Conservation (phyloP, 1,284 basidiomycete species). For the Termitomyces sp. region DNA sequence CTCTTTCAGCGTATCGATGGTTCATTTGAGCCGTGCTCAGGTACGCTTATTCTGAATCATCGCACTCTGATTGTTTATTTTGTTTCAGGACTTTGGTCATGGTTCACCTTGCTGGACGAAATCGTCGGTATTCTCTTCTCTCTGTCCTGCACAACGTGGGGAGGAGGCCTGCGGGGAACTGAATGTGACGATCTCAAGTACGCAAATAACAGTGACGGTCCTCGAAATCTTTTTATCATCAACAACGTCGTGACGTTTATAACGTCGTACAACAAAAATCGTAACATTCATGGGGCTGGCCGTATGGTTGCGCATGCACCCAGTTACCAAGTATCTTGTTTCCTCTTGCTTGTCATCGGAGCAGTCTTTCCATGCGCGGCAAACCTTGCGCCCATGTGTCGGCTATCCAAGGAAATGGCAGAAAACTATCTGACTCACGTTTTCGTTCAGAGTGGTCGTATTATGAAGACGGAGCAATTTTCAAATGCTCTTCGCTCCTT, state of each 20-base stretch:
- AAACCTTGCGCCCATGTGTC: neutral
- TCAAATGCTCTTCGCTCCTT: neutral
- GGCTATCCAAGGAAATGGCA: neutral
- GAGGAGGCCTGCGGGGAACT: neutral
- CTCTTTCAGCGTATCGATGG: no score
- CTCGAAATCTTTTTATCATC: neutral
- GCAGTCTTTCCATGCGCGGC: neutral
- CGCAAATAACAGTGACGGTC: slow-evolving; percentile 1
- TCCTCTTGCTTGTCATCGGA: neutral
- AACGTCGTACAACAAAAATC: neutral
- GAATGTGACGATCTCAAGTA: slow-evolving; percentile 1
- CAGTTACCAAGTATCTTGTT: neutral
- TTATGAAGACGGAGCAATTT: neutral
- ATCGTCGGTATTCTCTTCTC: neutral
- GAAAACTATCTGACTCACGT: neutral
- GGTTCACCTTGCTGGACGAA: neutral
- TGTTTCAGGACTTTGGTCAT: slow-evolving; percentile 1
- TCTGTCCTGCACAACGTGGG: neutral
- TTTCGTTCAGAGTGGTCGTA: neutral
- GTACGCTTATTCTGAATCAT: no score
- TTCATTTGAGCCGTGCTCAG: no score
- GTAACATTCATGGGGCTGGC: neutral
- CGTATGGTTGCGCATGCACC: neutral
- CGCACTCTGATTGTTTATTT: no score
- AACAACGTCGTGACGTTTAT: neutral